Conservation (phyloP, 345 rosid species). For the Reutealis trisperma region DNA sequence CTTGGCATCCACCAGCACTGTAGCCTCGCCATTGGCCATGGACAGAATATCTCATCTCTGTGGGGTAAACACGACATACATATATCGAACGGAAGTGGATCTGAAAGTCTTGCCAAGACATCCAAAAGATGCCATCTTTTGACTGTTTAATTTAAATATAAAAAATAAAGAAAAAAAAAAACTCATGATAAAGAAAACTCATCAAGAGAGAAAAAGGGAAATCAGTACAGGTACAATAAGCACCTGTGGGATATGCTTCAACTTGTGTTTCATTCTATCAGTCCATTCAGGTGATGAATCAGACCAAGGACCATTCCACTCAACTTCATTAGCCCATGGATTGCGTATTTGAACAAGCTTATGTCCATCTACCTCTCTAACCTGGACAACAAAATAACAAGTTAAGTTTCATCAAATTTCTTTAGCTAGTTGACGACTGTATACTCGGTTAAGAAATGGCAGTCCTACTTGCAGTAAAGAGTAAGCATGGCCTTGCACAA, state of each 20-base stretch:
- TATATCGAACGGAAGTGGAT: conserved; percentile 99
- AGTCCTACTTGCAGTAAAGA: conserved; percentile 83
- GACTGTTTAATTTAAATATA: conserved; percentile 59
- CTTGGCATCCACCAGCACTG: conserved; percentile 99
- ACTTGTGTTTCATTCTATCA: conserved; percentile 96
- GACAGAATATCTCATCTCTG: conserved; percentile 97
- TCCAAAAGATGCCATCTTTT: conserved; percentile 99
- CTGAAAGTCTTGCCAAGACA: conserved; percentile 99
- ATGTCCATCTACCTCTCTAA: conserved; percentile 97
- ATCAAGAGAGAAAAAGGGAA: conserved; percentile 2
- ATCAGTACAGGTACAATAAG: conserved; percentile 5
- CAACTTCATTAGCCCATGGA: conserved; percentile 99
- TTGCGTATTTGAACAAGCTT: conserved; percentile 98
- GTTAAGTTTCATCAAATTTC: background rate
- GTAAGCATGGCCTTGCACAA: conserved; percentile 99
- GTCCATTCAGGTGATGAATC: conserved; percentile 97
- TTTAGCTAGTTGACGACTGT: background rate
- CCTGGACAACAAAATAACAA: conserved; percentile 47
- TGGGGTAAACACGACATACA: conserved; percentile 95
- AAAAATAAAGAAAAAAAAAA: conserved; percentile 22
- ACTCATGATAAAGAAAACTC: background rate
- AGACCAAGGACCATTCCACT: conserved; percentile 99
- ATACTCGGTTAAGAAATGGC: conserved; percentile 7
- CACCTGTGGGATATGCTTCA: conserved; percentile 93
- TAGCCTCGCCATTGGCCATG: conserved; percentile 96